These are phyloP conservation scores for Eucalyptus viminalis DNA, from an alignment of 345 rosid species.

Conservation along the genomic window DNA sequence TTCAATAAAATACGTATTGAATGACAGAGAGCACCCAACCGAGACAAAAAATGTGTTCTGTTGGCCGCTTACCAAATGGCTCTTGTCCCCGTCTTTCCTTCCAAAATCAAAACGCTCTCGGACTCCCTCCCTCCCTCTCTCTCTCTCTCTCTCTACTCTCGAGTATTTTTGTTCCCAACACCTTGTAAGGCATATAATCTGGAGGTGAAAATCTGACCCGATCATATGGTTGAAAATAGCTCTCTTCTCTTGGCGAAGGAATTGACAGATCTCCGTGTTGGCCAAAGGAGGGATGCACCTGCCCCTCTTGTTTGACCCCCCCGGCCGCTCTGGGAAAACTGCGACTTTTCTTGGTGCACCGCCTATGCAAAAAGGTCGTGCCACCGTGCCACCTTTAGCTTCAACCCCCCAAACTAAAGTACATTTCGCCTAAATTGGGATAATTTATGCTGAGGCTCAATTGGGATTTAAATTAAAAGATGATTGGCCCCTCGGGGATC, in stretches of 20 bases:
- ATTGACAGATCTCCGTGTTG: background rate
- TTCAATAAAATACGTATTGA: background rate
- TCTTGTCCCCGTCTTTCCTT: background rate
- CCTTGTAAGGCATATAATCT: background rate
- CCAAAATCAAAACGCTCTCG: background rate
- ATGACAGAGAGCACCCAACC: background rate
- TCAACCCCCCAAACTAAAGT: background rate
- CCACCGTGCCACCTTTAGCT: background rate
- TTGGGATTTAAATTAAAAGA: background rate
- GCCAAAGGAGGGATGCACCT: background rate
- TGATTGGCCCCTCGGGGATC: background rate
- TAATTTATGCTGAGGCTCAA: background rate
- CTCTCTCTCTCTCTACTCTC: background rate
- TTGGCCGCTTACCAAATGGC: slow-evolving; percentile 17
- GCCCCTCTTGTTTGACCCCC: background rate
- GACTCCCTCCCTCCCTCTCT: background rate
- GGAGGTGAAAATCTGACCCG: background rate
- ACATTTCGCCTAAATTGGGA: background rate
- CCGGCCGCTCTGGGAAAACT: background rate
- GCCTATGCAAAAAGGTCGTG: background rate
- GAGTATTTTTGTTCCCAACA: background rate
- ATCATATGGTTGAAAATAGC: background rate
- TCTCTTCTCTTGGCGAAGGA: background rate
- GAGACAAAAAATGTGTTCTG: background rate
- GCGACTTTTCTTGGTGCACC: background rate